phyloP scores from a whole-genome alignment of 805 yeast genomes.

The Wickerhamiella slavikovae region DNA sequence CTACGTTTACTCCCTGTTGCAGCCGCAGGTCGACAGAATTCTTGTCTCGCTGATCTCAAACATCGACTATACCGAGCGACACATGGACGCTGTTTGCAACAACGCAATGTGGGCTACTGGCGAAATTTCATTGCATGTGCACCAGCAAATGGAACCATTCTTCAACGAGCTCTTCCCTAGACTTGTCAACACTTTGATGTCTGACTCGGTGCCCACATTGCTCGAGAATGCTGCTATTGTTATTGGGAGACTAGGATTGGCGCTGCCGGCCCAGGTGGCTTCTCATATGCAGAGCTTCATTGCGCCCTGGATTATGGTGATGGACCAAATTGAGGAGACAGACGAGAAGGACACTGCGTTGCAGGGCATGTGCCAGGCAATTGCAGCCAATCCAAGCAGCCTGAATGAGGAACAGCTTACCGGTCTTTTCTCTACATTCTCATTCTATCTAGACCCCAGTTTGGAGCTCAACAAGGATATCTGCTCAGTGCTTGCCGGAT shows the following conservation, averaged over 20 bases:
- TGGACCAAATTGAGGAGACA: slow-evolving; percentile 49
- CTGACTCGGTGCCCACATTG: slow-evolving; percentile 31
- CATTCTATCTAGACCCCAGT: slow-evolving; percentile 16
- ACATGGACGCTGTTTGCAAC: slow-evolving; percentile 42
- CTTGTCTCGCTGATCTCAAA: slow-evolving; percentile 32
- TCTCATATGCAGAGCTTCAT: slow-evolving; percentile 38
- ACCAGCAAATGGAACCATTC: slow-evolving; percentile 25
- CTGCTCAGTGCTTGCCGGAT: slow-evolving; percentile 11
- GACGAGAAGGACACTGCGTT: slow-evolving; percentile 80
- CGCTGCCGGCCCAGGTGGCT: slow-evolving; percentile 36
- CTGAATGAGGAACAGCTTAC: slow-evolving; percentile 23
- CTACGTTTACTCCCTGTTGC: slow-evolving; percentile 24
- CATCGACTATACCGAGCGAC: slow-evolving; percentile 32
- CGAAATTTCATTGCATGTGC: slow-evolving; percentile 48
- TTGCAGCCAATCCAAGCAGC: slow-evolving; percentile 47
- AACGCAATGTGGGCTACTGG: slow-evolving; percentile 93
- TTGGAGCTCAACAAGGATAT: slow-evolving; percentile 14
- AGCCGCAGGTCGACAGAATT: slow-evolving; percentile 16
- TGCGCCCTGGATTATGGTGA: slow-evolving; percentile 48
- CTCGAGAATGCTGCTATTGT: slow-evolving; percentile 80
- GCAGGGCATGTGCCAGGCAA: slow-evolving; percentile 57
- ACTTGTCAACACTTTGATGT: slow-evolving; percentile 37
- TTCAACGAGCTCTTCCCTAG: slow-evolving; percentile 32
- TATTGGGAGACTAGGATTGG: slow-evolving; percentile 63
- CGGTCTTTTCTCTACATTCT: slow-evolving; percentile 10